Evolutionary conservation across 1,284 basidiomycete genomes (phyloP).

Genomic region (Boletus sp.): DNA sequence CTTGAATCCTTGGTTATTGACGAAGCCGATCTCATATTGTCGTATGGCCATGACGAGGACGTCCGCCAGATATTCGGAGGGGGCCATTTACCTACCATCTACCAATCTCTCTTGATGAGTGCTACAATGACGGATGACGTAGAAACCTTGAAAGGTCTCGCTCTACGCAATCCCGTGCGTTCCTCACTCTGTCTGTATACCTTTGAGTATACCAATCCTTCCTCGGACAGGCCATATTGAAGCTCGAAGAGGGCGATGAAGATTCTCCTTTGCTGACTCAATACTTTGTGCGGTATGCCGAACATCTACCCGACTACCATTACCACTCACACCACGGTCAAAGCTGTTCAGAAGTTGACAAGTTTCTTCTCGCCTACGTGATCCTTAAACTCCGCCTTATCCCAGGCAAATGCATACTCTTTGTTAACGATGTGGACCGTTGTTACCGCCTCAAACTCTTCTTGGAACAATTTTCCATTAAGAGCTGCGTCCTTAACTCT

Average conservation of each 20-base stretch:
- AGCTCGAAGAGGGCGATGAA: constrained; percentile 81
- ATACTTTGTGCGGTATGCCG: constrained; percentile 69
- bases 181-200: background rate
- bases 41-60: constrained; percentile 95
- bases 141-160: constrained; percentile 83
- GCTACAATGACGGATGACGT: constrained; percentile 98
- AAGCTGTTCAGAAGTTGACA: constrained; percentile 90
- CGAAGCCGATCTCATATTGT: constrained; percentile 96
- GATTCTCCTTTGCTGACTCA: constrained; percentile 80
- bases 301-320: background rate
- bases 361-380: constrained; percentile 92
- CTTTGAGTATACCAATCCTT: background rate
- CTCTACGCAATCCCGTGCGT: constrained; percentile 82
- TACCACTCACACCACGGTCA: constrained; percentile 1
- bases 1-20: constrained; percentile 93
- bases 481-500: constrained; percentile 93
- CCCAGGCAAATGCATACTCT: constrained; percentile 94
- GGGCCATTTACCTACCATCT: constrained; percentile 78
- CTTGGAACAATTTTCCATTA: constrained; percentile 96
- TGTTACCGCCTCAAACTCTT: constrained; percentile 95
- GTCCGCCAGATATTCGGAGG: constrained; percentile 81
- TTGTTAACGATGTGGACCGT: constrained; percentile 96
- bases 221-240: constrained; percentile 69
- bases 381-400: constrained; percentile 93
- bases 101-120: constrained; percentile 95